Conservation (phyloP, 352 stramenopile species). For the Halophytophthora polymorphica region DNA sequence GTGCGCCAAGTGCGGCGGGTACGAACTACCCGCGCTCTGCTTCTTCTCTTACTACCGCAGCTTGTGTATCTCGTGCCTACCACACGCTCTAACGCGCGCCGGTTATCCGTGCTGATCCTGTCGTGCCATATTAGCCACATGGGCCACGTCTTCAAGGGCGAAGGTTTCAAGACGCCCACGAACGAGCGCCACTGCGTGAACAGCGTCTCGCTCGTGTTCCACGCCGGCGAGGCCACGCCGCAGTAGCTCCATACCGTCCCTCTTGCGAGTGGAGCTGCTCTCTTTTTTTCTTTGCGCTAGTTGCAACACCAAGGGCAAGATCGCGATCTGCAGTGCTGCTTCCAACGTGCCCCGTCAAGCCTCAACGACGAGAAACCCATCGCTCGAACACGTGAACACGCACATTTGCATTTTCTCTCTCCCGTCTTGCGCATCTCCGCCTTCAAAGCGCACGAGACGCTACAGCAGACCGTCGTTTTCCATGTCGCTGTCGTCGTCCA, state of each 20-base stretch:
- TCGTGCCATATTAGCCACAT: conserved; percentile 59
- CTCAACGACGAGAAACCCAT: too few species aligned
- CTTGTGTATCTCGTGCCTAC: too few species aligned
- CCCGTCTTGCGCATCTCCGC: not conserved
- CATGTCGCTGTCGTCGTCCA: conserved; percentile 42
- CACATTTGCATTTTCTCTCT: not conserved
- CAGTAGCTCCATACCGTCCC: too few species aligned
- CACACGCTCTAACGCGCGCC: conserved; percentile 3
- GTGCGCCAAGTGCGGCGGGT: conserved; percentile 86
- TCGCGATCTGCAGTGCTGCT: too few species aligned
- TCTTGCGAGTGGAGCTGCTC: too few species aligned
- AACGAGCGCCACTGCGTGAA: conserved; percentile 91
- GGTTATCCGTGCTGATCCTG: not conserved
- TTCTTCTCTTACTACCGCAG: conserved; percentile 1
- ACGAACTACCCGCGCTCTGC: not conserved
- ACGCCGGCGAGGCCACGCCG: conserved; percentile 51
- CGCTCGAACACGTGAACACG: not conserved
- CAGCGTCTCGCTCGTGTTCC: conserved; percentile 87
- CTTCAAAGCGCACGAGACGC: too few species aligned
- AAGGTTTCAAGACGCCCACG: conserved; percentile 85
- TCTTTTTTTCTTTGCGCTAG: too few species aligned
- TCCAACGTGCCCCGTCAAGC: not conserved
- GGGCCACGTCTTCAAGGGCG: conserved; percentile 89
- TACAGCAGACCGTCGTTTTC: conserved; percentile 63
- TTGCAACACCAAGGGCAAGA: too few species aligned